phyloP scores from a whole-genome alignment of 2,329 filamentous ascomycete genomes.

The Venturia effusa region DNA sequence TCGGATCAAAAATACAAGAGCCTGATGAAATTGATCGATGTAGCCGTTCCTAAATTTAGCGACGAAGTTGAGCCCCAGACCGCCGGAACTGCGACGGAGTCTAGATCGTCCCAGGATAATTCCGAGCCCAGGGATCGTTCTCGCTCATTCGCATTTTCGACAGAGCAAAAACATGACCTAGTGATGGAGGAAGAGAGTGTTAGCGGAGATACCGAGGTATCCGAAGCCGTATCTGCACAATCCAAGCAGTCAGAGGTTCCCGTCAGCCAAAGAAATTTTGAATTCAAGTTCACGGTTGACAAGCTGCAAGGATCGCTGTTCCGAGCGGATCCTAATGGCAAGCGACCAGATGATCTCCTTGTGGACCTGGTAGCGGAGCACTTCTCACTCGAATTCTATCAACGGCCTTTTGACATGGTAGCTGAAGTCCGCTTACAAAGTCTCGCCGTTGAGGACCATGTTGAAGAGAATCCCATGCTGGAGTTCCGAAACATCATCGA shows the following conservation, averaged over 20 bases:
- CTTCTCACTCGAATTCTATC: conserved; percentile 79
- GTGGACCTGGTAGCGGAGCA: conserved; percentile 85
- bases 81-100: conserved; percentile 17
- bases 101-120: conserved; percentile 14
- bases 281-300: conserved; percentile 94
- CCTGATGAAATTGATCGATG: conserved; percentile 90
- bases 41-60: conserved; percentile 79
- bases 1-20: conserved; percentile 97
- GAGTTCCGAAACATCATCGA: conserved; percentile 98
- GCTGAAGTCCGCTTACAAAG: conserved; percentile 83
- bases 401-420: conserved; percentile 83
- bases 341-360: conserved; percentile 66
- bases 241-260: conserved; percentile 47
- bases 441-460: conserved; percentile 85
- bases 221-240: conserved; percentile 47
- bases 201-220: conserved; percentile 47
- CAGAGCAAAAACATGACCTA: conserved; percentile 58
- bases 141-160: conserved; percentile 62
- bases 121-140: conserved; percentile 49
- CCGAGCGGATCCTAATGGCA: conserved; percentile 68
- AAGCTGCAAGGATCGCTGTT: conserved; percentile 88
- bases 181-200: conserved; percentile 64
- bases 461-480: conserved; percentile 70
- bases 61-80: conserved; percentile 25
- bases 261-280: conserved; percentile 57